phyloP scores from a whole-genome alignment of 441 rosid genomes.

The Mallotus japonicus region DNA sequence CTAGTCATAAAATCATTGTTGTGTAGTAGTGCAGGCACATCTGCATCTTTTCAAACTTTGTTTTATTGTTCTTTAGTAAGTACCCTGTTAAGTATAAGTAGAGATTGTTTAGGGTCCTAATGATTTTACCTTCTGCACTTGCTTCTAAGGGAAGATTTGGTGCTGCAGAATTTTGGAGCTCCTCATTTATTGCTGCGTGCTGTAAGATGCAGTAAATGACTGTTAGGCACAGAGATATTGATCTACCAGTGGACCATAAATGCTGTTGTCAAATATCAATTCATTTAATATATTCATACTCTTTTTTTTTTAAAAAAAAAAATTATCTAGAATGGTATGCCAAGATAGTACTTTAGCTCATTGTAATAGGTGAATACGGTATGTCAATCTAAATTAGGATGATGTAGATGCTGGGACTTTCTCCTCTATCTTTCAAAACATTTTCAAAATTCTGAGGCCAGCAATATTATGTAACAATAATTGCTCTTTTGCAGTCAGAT shows the following conservation, averaged over 20 bases:
- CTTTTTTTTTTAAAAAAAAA: too few relatives aligned
- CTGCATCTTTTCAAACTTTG: neutral
- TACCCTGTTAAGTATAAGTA: neutral
- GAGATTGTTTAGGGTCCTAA: neutral
- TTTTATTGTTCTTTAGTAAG: neutral
- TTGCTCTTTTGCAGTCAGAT: constrained; percentile 4
- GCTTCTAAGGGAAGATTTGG: constrained; percentile 24
- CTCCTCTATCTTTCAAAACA: neutral
- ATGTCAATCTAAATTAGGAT: too few relatives aligned
- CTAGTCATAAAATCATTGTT: neutral
- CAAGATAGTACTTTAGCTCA: too few relatives aligned
- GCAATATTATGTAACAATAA: neutral
- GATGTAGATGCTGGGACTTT: too few relatives aligned
- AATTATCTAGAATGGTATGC: too few relatives aligned
- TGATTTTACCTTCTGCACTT: constrained; percentile 41
- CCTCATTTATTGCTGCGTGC: constrained; percentile 35
- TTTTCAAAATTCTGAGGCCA: neutral
- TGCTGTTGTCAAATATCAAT: neutral
- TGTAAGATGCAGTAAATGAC: constrained; percentile 29
- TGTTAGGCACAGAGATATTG: neutral
- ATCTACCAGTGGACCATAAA: neutral
- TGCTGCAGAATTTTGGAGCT: constrained; percentile 29
- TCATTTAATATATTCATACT: too few relatives aligned
- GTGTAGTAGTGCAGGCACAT: neutral
- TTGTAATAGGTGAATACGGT: too few relatives aligned